Percentiles rank a stretch among this genome's conserved stretches.
Conservation (phyloP, 257 asterid species). For the Eucommia ulmoides region DNA sequence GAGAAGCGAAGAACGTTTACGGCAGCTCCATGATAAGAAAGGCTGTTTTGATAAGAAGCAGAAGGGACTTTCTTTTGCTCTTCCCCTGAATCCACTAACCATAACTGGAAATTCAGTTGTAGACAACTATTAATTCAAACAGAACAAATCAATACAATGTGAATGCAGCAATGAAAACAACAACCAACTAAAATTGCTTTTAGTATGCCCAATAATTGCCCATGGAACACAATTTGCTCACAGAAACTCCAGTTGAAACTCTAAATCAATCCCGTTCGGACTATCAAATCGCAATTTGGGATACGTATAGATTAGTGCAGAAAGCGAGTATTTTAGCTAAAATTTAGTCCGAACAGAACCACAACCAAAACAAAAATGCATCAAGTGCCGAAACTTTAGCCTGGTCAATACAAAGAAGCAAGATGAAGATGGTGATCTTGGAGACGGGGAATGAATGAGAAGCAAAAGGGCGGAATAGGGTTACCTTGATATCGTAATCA, state of each 20-base stretch:
- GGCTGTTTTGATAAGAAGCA: conserved; percentile 59
- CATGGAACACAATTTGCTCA: too few species aligned
- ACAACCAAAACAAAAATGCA: too few species aligned
- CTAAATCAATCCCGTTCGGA: too few species aligned
- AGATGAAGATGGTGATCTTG: too few species aligned
- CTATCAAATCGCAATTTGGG: too few species aligned
- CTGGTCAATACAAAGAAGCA: too few species aligned
- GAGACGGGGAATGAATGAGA: background rate
- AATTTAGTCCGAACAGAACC: too few species aligned
- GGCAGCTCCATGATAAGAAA: conserved; percentile 75
- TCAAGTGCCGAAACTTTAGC: too few species aligned
- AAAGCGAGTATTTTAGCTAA: too few species aligned
- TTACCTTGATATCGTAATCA: conserved; percentile 85
- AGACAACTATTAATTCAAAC: background rate
- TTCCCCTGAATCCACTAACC: conserved; percentile 46
- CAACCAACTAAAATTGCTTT: background rate
- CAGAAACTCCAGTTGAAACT: too few species aligned
- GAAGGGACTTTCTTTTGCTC: conserved; percentile 50
- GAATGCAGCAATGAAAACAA: background rate
- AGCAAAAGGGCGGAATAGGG: background rate
- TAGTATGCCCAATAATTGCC: too few species aligned
- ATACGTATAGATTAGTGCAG: too few species aligned
- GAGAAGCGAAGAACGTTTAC: conserved; percentile 91
- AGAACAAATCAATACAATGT: background rate
- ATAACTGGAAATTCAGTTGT: conserved; percentile 49